Base-by-base conservation (phyloP, 2,329 filamentous ascomycete species). In the Paraconiothyrium sp. region DNA sequence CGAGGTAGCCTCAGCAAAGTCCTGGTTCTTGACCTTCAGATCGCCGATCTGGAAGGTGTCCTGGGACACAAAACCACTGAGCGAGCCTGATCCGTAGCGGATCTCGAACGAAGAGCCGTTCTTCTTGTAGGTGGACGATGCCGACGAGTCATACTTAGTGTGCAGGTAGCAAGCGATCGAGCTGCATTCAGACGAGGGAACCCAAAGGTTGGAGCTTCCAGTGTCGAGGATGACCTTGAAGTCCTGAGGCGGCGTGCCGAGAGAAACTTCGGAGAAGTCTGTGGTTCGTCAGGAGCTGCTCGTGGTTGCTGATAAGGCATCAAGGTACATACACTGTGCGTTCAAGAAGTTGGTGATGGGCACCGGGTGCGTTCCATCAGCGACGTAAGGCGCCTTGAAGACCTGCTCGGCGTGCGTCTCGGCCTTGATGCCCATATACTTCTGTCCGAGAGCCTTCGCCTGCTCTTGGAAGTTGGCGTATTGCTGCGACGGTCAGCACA, bases 211-310 rank as follows among this genome's bases (percentile, higher is more conserved):
- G 80, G 95, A 98, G 86, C 93, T 97, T 74, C 95, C 95, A 32
- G 95, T 99, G 81, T 99, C 95, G 67, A 99, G 90, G 67, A 99
- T 91, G 70, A 99, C 96, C 88, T 99, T 99, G 89, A 99, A 99
- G 71, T 84, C 86, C 84, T 99, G 95, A 37, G 95, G 90, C 68
- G 95, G 95, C 52, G 90, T 94, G 68, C 95, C 95, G 79, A 99
- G 88, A 72, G 89, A 87, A 80, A 99, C 97, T 81, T 97, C 93
- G 71, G 94, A 96, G 88, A 97, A 99, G 86, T 99, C 94, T 78
- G 56, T n/a, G 22, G 9, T 32, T 9, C 35, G 62, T 77, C 55
- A 78, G 69, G 59, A 54, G 35, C 57, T 41, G 64, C 50, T 52
- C 43, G 34, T 6, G 10, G 30, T 37, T 24, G 57, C 27, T 34